A percentile compares a stretch with the other conserved stretches of the same genome.
Conservation (phyloP, 1,139 yeast species). For the Lipomyces yarrowii region DNA sequence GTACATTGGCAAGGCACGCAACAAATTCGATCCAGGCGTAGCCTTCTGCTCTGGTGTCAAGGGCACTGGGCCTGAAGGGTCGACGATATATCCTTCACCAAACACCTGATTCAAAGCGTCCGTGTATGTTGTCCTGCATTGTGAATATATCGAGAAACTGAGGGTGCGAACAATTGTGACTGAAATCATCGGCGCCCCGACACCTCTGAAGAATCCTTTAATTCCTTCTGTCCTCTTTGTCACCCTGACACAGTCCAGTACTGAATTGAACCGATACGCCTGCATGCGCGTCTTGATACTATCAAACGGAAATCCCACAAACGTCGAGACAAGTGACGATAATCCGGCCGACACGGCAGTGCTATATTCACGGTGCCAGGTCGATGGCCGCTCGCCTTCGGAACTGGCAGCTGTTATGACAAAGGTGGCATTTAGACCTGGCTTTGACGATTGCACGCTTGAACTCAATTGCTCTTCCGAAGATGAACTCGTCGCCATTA, state of each 20-base stretch:
- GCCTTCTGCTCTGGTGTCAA: conserved; percentile 15
- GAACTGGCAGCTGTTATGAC: neutral
- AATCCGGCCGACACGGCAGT: conserved; percentile 39
- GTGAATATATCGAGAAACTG: conserved; percentile 67
- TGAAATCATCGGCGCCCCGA: conserved; percentile 69
- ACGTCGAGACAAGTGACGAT: conserved; percentile 67
- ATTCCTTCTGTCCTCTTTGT: conserved; percentile 68
- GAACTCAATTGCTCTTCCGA: neutral
- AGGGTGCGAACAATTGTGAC: conserved; percentile 67
- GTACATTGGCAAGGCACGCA: conserved; percentile 26
- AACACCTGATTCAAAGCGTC: conserved; percentile 28
- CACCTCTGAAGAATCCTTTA: conserved; percentile 74
- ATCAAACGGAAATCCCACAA: conserved; percentile 82
- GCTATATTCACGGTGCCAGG: conserved; percentile 27
- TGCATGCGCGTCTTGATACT: conserved; percentile 85
- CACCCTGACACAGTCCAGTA: conserved; percentile 59
- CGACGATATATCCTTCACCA: conserved; percentile 22
- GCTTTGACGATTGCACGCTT: neutral
- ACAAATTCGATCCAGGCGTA: conserved; percentile 19
- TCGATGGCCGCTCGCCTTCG: neutral
- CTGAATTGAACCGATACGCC: conserved; percentile 64
- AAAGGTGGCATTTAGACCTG: neutral
- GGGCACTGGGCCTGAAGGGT: conserved; percentile 10
- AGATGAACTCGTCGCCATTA: neutral
- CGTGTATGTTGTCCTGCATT: conserved; percentile 52